Conservation (phyloP, 2,329 filamentous ascomycete genomes). For the Tolypocladium amazonense region DNA sequence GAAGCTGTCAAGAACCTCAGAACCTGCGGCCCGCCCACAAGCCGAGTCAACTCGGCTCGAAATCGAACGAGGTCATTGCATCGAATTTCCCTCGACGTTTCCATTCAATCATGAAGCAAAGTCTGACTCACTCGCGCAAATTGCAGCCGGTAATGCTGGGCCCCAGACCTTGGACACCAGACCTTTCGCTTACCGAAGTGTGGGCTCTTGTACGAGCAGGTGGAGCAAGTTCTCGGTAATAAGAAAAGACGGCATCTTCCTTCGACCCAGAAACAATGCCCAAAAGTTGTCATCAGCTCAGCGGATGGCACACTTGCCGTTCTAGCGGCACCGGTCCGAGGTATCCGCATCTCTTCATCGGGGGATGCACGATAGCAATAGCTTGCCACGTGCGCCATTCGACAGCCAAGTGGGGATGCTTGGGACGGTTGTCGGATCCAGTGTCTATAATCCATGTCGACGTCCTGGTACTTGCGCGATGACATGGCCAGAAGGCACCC, state of each 20-base stretch:
- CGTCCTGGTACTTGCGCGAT: too few relatives aligned
- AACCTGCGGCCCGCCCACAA: background rate
- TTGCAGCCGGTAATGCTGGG: background rate
- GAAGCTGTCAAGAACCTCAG: background rate
- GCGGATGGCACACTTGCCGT: constrained; percentile 15
- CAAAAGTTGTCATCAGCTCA: background rate
- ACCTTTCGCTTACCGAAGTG: background rate
- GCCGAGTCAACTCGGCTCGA: background rate
- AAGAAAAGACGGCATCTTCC: background rate
- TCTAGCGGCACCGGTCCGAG: constrained; percentile 70
- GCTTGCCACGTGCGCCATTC: constrained; percentile 47
- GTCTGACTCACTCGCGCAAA: background rate
- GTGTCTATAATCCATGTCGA: background rate
- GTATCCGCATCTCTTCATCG: constrained; percentile 29
- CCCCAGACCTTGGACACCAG: background rate
- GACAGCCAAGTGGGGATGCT: background rate
- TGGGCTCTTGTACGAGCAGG: background rate
- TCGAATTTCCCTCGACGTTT: background rate
- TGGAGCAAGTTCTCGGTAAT: background rate
- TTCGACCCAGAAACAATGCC: background rate
- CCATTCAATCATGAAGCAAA: background rate
- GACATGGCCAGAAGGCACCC: too few relatives aligned
- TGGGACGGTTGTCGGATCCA: background rate
- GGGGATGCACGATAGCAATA: too few relatives aligned
- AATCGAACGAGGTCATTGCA: background rate